Evolutionary conservation across 306 rosid species (phyloP), one percentile per base, ranked within the genome.

Genomic region (Malus asiatica): DNA sequence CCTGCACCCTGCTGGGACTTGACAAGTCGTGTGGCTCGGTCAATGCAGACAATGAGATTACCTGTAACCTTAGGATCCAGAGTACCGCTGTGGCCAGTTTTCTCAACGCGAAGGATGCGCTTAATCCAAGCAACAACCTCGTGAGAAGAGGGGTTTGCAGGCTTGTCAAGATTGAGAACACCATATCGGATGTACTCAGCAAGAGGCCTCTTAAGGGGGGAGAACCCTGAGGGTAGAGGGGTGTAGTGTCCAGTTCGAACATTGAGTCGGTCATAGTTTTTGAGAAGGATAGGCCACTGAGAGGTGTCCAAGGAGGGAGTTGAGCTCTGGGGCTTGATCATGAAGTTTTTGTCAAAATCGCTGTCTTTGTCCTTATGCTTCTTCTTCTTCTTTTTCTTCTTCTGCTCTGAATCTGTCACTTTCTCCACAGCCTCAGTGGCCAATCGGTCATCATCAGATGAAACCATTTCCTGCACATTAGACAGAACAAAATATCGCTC

Each of bases 51-150:
- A 63, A 90, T 90, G 33, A 92, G 88, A 66, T 92, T 90, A 0
- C 97, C 97, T 33, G 93, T 92, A 76, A 92, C 97, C 57, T 92
- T 92, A 13, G 97, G 93, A 32, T 92, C 97, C 1, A 92, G 86
- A n/a, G 96, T 92, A 22, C 97, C 97, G 45, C 90, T 88, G 70
- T 92, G 93, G 72, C 97, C 93, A 32, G 96, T 92, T 78, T 92
- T 92, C 29, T 90, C 90, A 14, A 86, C 91, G 64, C 93, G 88
- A 67, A 93, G 91, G 76, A 93, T 85, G 30, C 96, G 80, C 66
- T 93, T 90, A 64, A 93, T 90, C 96, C 96, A 90, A 29, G 97
- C 97, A 0, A 92, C 97, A 6, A 90, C 97, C 81, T 92, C 97
- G 7, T 90, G 97, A 3, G 97, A 92, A n/a, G 97, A 92, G 0